Percentiles rank a stretch among this genome's conserved stretches.
These are phyloP conservation scores for Bimuria novae-zelandiae DNA, from an alignment of 2,329 filamentous ascomycete species.

Conservation along the genomic window DNA sequence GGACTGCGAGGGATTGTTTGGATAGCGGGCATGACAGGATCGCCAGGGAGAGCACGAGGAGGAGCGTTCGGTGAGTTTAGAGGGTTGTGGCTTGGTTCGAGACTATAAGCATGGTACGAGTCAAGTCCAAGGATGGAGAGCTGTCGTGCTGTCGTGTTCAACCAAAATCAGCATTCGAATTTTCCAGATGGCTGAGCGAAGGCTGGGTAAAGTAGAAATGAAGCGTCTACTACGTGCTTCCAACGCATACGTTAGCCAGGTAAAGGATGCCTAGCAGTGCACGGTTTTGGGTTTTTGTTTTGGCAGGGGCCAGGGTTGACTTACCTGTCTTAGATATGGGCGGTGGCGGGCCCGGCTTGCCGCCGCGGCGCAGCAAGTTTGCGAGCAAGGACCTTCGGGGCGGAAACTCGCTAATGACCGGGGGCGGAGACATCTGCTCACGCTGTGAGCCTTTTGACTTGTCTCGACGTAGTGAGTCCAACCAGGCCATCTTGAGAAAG, in stretches of 20 bases:
- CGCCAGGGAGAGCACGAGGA: constrained; percentile 17
- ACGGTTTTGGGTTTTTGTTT: constrained; percentile 10
- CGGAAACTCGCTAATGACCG: constrained; percentile 1
- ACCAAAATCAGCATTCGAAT: background rate
- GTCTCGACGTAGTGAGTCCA: no score
- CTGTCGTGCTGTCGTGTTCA: background rate
- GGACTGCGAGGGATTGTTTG: constrained; percentile 36
- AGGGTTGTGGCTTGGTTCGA: background rate
- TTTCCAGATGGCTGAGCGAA: background rate
- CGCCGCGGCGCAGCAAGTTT: background rate
- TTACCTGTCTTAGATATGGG: constrained; percentile 15
- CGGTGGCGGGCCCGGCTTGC: constrained; percentile 6
- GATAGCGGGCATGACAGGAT: constrained; percentile 30
- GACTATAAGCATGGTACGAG: background rate
- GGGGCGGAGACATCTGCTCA: no score
- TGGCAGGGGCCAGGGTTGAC: constrained; percentile 8
- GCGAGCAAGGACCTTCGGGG: constrained; percentile 7
- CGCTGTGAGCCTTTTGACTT: no score
- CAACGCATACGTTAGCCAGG: constrained; percentile 6
- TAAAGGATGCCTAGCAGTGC: constrained; percentile 3
- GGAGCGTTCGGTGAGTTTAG: constrained; percentile 19
- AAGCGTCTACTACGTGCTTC: constrained; percentile 9
- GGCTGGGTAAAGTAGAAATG: constrained; percentile 1
- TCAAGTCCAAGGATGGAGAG: background rate
- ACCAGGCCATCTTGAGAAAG: no score